These are phyloP conservation scores for Candida patagonica DNA, from an alignment of 805 yeast species.

Conservation along the genomic window DNA sequence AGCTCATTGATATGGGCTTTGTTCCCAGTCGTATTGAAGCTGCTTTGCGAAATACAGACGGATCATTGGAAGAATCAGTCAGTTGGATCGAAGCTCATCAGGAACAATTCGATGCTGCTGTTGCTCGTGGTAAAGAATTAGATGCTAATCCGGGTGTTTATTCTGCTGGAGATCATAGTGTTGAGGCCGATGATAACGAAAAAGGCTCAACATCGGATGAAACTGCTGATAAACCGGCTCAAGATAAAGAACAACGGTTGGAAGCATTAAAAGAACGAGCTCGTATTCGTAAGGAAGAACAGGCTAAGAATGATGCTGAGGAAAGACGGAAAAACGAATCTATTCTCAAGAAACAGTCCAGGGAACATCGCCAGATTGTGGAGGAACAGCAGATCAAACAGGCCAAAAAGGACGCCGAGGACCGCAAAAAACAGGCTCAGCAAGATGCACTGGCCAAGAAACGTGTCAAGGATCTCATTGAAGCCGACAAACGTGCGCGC, in stretches of 20 bases:
- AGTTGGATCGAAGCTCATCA: slow-evolving; percentile 26
- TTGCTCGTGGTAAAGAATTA: background rate
- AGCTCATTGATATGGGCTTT: slow-evolving; percentile 28
- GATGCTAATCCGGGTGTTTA: slow-evolving; percentile 6
- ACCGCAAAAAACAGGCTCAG: slow-evolving; percentile 21
- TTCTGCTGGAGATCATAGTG: slow-evolving; percentile 1
- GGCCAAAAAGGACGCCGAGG: slow-evolving; percentile 25
- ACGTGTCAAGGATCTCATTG: slow-evolving; percentile 26
- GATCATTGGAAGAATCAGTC: slow-evolving; percentile 23
- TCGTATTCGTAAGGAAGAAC: slow-evolving; percentile 23
- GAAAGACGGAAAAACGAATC: slow-evolving; percentile 24
- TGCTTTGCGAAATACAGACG: slow-evolving; percentile 20
- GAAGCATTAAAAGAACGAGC: slow-evolving; percentile 25
- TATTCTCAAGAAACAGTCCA: slow-evolving; percentile 22
- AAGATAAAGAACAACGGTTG: slow-evolving; percentile 24
- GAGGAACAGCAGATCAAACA: slow-evolving; percentile 26
- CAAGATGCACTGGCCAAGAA: slow-evolving; percentile 26
- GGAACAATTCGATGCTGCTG: slow-evolving; percentile 17
- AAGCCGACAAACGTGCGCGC: slow-evolving; percentile 28
- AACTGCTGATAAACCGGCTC: slow-evolving; percentile 19
- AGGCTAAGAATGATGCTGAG: slow-evolving; percentile 23
- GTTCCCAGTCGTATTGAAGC: slow-evolving; percentile 24
- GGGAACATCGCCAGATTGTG: slow-evolving; percentile 20
- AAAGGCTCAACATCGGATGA: slow-evolving; percentile 1
- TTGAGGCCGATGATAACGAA: slow-evolving; percentile 3